Evolutionary conservation across 2,329 filamentous ascomycete species (phyloP), one percentile per base, ranked within the genome.

Genomic region (Mycosphaerella sp.): DNA sequence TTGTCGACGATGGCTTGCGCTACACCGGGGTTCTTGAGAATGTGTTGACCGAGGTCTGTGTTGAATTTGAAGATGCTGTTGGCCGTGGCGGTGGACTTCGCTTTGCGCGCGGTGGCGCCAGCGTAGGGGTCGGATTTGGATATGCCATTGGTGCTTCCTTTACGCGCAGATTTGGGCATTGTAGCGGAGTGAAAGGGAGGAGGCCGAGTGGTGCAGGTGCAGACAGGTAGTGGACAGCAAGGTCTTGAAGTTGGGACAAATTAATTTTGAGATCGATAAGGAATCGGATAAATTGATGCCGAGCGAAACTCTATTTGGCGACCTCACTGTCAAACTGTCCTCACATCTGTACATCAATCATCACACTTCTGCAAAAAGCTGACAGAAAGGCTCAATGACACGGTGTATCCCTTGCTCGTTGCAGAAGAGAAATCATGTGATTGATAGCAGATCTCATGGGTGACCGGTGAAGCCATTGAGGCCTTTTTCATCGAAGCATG

Each of bases 51-150:
- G 62, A 93, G 82, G 70, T 92, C 82, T 64, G 87, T 93, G 77
- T 95, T 95, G 83, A 96, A 95, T 71, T 95, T 95, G 82, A 97
- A 97, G 72, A 96, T 89, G 65, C 88, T 91, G 75, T 95, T 90
- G 41, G 77, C 76, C 5, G 76, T 73, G 39, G 73, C 71, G 67
- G 55, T 55, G 49, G 60, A 60, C 48, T 66, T 66, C 40, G 58
- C 58, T 69, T 81, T 81, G 49, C 65, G 63, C 55, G 69, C 61
- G 3, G 72, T 69, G 3, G 73, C 69, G 46, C 73, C 74, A 2
- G 73, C 65, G 54, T 78, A 78, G 0, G 75, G 76, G 8, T 73
- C 71, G 45, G 67, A 60, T 56, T 73, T 71, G 41, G 63, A 48
- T 53, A 68, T 59, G 57, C 62, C 53, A 58, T 58, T 53, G 12